A percentile compares a stretch with the other conserved stretches of the same genome.
These are phyloP conservation scores for Sedum album DNA, from an alignment of 164 flowering plant species.

Conservation along the genomic window DNA sequence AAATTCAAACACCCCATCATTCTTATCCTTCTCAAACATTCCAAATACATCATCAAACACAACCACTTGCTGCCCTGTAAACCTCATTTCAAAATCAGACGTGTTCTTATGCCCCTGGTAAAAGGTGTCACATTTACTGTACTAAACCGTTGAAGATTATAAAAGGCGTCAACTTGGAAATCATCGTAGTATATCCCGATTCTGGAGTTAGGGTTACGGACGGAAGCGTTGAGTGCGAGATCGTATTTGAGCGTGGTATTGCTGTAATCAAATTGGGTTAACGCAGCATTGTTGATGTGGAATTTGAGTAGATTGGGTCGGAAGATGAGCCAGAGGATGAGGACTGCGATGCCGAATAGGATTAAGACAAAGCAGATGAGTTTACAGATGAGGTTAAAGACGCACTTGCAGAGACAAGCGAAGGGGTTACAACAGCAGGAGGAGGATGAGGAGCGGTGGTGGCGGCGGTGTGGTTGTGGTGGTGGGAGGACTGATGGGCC, in stretches of 20 bases:
- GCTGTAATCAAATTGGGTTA: background rate
- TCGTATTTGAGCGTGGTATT: constrained; percentile 5
- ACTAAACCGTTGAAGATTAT: background rate
- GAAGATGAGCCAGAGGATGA: constrained; percentile 9
- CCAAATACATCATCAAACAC: background rate
- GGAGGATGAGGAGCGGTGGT: constrained; percentile 26
- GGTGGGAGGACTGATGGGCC: constrained; percentile 4
- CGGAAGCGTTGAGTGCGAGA: background rate
- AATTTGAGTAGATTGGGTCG: constrained; percentile 3
- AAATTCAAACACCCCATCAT: background rate
- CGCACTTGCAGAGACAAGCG: background rate
- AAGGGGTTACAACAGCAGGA: constrained; percentile 31
- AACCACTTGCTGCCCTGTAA: background rate
- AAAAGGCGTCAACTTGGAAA: background rate
- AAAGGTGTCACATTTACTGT: background rate
- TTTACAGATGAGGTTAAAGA: constrained; percentile 6
- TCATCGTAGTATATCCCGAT: constrained; percentile 7
- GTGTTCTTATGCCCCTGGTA: constrained; percentile 7
- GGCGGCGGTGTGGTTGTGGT: background rate
- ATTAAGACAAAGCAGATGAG: background rate
- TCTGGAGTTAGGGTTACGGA: constrained; percentile 3
- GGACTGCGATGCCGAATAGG: background rate
- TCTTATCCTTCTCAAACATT: background rate
- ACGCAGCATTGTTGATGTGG: background rate
- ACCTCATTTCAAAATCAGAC: background rate